Base-by-base conservation (phyloP, 352 stramenopile species). In the Phytophthora tentaculata region DNA sequence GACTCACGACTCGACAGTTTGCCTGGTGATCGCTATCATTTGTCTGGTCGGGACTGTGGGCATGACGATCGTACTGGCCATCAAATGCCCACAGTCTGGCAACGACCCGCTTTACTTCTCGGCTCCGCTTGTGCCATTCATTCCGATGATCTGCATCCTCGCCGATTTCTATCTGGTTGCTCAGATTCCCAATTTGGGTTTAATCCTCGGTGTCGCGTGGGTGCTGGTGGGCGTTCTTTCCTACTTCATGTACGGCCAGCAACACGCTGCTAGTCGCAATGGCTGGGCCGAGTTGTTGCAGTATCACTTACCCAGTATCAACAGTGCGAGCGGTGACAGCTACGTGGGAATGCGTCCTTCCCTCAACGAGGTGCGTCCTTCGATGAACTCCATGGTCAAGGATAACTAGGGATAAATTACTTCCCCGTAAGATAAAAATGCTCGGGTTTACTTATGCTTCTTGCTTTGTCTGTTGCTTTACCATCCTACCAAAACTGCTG, bases 121-220 rank as follows among this genome's bases (percentile, higher is more conserved):
- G 32, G 76, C 74, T 10, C 79, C 79, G 24, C 55, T 87, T 17
- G 77, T 85, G 49, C 79, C 79, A 32, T 83, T 71, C 57, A 69
- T 85, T 28, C 77, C 67, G 29, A 71, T 70, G 48, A 48, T 85
- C 58, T 72, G 74, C 39, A 83, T 87, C 29, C 57, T 80, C 13
- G 65, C 81, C 26, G 71, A 87, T 56, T 87, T 76, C 60, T 85
- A 83, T 57, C 61, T 87, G 35, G 76, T 83, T 32, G 62, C 76
- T 35, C 79, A 87, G 63, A 68, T 83, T 51, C 63, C 64, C n/a
- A 56, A 77, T 56, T 47, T 80, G n/a, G 75, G 70, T 19, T 69
- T 87, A 22, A 73, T 64, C n/a, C 65, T 77, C 29, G 69, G 67
- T 41, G 71, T 67, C 14, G 66, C 64, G 2, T 87, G 77, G 76